Evolutionary conservation across 2,329 filamentous ascomycete species (phyloP).

Genomic region (Fusarium duplospermum): DNA sequence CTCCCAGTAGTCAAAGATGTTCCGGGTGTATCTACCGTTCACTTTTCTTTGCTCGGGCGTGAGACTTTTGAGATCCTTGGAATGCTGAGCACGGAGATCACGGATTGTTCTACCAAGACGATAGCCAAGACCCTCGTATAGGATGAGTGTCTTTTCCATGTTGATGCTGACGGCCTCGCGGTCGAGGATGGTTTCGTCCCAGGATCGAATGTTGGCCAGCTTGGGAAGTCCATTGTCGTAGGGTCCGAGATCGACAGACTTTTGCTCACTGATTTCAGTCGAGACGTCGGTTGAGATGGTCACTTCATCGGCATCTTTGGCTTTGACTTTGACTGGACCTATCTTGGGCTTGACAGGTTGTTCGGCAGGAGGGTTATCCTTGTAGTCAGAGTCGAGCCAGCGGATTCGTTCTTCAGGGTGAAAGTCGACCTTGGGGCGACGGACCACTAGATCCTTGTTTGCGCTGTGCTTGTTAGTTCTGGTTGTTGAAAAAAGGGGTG

Average conservation of each 20-base stretch:
- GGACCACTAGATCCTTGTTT: background rate
- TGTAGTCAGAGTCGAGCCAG: slow-evolving; percentile 20
- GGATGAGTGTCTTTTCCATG: slow-evolving; percentile 17
- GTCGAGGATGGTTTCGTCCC: background rate
- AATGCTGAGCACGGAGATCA: slow-evolving; percentile 14
- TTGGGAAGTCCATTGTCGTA: slow-evolving; percentile 32
- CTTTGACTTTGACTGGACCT: background rate
- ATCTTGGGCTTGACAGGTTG: background rate
- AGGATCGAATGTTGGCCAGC: slow-evolving; percentile 18
- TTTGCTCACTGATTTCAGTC: slow-evolving; percentile 17
- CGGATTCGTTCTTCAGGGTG: slow-evolving; percentile 40
- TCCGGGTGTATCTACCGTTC: slow-evolving; percentile 26
- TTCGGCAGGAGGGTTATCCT: background rate
- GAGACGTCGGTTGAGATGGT: slow-evolving; percentile 20
- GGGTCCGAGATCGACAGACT: slow-evolving; percentile 12
- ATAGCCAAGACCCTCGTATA: slow-evolving; percentile 49
- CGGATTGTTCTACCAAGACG: slow-evolving; percentile 53
- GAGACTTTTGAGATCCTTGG: slow-evolving; percentile 10
- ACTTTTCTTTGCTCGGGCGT: slow-evolving; percentile 10
- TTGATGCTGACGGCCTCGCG: background rate
- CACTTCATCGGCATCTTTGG: slow-evolving; percentile 4
- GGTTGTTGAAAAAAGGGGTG: background rate
- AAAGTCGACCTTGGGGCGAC: background rate
- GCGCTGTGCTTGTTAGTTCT: background rate
- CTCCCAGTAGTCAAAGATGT: slow-evolving; percentile 26